Evolutionary conservation across 2,329 filamentous ascomycete genomes (phyloP), one percentile per base, ranked within the genome.

Genomic region (Teratosphaeria zuluensis): DNA sequence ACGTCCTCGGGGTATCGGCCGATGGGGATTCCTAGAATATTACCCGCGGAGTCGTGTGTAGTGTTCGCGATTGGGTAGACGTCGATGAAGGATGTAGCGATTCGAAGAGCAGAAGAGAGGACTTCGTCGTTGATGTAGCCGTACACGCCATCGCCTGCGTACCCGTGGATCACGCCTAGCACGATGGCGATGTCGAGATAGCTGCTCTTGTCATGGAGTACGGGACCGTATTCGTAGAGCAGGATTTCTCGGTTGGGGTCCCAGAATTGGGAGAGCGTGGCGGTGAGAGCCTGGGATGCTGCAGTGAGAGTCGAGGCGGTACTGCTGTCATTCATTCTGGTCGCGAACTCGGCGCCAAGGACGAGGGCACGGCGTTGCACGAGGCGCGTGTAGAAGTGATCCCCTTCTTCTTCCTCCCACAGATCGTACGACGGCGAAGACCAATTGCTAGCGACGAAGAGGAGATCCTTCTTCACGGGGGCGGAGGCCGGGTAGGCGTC

Each of bases 1-100:
- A 71, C 64, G 54, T 72, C 70, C 58, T 72, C 69, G n/a, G 70
- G 69, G 53, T 72, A 72, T 4, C 70, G 67, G 3, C 70, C 70
- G n/a, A 72, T 64, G 6, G 70, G 70, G n/a, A 71, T 68, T 21
- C 67, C 70, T 19, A 72, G 63, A 2, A 60, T 59, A 9, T 55
- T 58, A 3, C 69, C 67, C n/a, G 56, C 58, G 3, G 63, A 58
- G 56, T 70, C 67, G 1, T 57, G 61, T 1, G 64, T 69, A n/a
- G 55, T 61, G 55, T 67, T 69, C 11, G 69, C 66, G 21, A 72
- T 61, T 2, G 66, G 58, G 46, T 68, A 71, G 30, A 68, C 61
- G 19, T 62, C 53, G 42, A 69, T 59, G 61, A 73, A 72, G 21
- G 63, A 64, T 1, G 68, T 71, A 1, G 66, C 60, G 46, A 70